phyloP scores from a whole-genome alignment of 75 land plant species.

The Cryptomeria japonica region DNA sequence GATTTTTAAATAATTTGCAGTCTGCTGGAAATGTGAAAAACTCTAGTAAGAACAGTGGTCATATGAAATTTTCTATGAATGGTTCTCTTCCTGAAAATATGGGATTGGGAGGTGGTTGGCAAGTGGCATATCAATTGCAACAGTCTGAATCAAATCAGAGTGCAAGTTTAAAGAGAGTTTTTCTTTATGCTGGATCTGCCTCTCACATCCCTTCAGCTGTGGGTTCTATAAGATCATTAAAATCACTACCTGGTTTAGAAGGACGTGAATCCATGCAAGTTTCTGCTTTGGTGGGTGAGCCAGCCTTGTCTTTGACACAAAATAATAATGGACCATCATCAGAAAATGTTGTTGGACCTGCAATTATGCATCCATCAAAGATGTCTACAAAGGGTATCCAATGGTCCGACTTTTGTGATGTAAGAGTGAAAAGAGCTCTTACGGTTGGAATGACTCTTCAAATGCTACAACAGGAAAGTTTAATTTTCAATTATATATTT shows the following conservation, averaged over 20 bases:
- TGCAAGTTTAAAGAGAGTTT: slow-evolving; percentile 42
- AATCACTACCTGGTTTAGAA: slow-evolving; percentile 3
- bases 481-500: background rate
- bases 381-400: slow-evolving; percentile 17
- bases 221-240: slow-evolving; percentile 6
- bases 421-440: slow-evolving; percentile 28
- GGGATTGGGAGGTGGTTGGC: slow-evolving; percentile 59
- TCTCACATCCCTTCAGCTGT: background rate
- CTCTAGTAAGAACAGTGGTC: background rate
- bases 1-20: background rate
- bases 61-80: slow-evolving; percentile 1
- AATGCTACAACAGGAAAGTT: slow-evolving; percentile 29
- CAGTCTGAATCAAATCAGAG: slow-evolving; percentile 24
- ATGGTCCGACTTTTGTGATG: slow-evolving; percentile 25
- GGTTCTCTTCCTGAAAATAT: slow-evolving; percentile 22
- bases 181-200: slow-evolving; percentile 20
- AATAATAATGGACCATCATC: too few relatives aligned
- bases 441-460: slow-evolving; percentile 29
- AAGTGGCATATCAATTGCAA: slow-evolving; percentile 47
- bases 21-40: slow-evolving; percentile 2
- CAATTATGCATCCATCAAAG: slow-evolving; percentile 28
- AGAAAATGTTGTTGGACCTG: slow-evolving; percentile 20
- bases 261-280: slow-evolving; percentile 21
- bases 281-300: slow-evolving; percentile 29
- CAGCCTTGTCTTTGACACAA: slow-evolving; percentile 12